Evolutionary conservation across 2,329 filamentous ascomycete species (phyloP).

Genomic region (Ophiocordyceps robertsii): DNA sequence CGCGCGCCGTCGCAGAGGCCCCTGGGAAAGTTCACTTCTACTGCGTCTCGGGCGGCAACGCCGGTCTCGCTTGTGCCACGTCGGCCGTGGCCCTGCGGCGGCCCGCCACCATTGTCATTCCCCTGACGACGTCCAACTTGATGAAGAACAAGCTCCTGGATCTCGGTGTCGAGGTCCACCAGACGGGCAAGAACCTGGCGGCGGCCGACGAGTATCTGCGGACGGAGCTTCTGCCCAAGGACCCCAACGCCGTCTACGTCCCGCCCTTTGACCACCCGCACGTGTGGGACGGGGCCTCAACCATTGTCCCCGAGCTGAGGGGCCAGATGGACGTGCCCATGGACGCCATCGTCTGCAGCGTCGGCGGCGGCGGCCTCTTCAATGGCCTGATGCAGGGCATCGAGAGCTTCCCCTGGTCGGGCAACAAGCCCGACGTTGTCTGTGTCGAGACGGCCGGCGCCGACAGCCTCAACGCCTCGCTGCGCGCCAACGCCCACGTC

Average conservation of each 20-base stretch:
- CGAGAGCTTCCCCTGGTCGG: slow-evolving; percentile 26
- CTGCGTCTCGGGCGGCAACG: slow-evolving; percentile 70
- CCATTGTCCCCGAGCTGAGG: slow-evolving; percentile 38
- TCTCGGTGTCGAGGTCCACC: slow-evolving; percentile 56
- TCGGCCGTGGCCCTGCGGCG: slow-evolving; percentile 51
- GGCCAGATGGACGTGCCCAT: slow-evolving; percentile 31
- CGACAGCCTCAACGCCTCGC: slow-evolving; percentile 50
- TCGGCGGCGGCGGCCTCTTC: slow-evolving; percentile 70
- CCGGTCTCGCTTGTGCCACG: slow-evolving; percentile 67
- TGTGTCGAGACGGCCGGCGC: slow-evolving; percentile 68
- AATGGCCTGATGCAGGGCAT: slow-evolving; percentile 64
- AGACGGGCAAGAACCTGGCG: slow-evolving; percentile 52
- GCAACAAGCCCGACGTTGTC: slow-evolving; percentile 37
- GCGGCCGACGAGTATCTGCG: slow-evolving; percentile 57
- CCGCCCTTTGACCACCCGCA: slow-evolving; percentile 57
- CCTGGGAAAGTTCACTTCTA: slow-evolving; percentile 52
- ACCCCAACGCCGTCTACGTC: slow-evolving; percentile 45
- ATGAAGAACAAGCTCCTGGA: slow-evolving; percentile 60
- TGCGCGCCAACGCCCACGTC: slow-evolving; percentile 42
- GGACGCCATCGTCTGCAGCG: slow-evolving; percentile 62
- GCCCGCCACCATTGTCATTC: slow-evolving; percentile 64
- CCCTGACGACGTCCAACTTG: slow-evolving; percentile 46
- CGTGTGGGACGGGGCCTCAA: slow-evolving; percentile 53
- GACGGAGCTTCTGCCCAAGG: slow-evolving; percentile 39
- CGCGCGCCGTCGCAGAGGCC: slow-evolving; percentile 19